These are phyloP conservation scores for Trametes cinnabarina DNA, from an alignment of 768 basidiomycete species.

Conservation along the genomic window DNA sequence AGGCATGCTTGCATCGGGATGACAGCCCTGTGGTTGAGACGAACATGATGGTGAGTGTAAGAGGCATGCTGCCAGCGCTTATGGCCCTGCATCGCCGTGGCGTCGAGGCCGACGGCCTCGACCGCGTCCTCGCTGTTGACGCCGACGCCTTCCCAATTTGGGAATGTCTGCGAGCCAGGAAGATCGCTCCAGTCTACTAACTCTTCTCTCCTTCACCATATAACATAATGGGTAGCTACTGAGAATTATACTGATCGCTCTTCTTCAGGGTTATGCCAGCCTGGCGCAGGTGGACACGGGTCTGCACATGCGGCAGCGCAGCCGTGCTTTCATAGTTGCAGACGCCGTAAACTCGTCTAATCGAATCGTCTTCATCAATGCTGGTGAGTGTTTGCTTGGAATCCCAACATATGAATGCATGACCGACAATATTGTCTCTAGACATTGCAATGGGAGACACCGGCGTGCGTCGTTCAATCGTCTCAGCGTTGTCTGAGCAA, in stretches of 20 bases:
- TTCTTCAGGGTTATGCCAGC: slow-evolving; percentile 61
- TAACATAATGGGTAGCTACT: background rate
- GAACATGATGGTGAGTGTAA: slow-evolving; percentile 66
- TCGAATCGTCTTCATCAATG: slow-evolving; percentile 72
- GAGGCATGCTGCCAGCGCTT: background rate
- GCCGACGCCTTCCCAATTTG: background rate
- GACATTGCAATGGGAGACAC: slow-evolving; percentile 85
- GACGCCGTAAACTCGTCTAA: slow-evolving; percentile 54
- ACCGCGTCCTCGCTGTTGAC: background rate
- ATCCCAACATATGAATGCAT: background rate
- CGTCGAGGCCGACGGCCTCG: background rate
- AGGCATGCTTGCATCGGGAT: background rate
- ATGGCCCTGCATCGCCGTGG: background rate
- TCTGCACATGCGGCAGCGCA: slow-evolving; percentile 76
- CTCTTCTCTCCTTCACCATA: background rate
- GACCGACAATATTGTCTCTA: slow-evolving; percentile 21
- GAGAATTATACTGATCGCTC: background rate
- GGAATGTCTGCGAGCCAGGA: no score
- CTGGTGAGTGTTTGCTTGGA: slow-evolving; percentile 42
- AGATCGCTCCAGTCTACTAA: no score
- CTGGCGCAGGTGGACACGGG: slow-evolving; percentile 68
- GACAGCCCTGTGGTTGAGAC: slow-evolving; percentile 73
- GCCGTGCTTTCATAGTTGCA: slow-evolving; percentile 74
- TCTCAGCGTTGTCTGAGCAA: slow-evolving; percentile 50
- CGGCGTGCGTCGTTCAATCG: slow-evolving; percentile 68